A percentile compares a stretch with the other conserved stretches of the same genome.
Conservation (phyloP, 1,284 basidiomycete genomes). For the Ganoderma meredithae region DNA sequence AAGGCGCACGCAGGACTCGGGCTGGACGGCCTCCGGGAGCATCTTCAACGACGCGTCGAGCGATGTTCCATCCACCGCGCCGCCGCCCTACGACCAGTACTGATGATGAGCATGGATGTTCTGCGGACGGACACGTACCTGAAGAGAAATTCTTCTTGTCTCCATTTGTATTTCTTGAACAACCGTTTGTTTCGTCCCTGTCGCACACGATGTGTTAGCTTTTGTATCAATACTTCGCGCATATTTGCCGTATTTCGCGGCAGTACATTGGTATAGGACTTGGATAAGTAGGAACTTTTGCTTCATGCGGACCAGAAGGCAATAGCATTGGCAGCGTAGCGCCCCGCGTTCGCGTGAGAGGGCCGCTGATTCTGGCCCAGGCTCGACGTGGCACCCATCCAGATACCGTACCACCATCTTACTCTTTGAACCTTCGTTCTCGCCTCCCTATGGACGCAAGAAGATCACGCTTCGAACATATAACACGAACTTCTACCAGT, state of each 20-base stretch:
- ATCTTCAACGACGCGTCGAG: not conserved
- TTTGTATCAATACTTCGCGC: not conserved
- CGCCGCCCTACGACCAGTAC: not conserved
- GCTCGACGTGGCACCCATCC: not conserved
- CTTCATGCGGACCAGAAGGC: too few species aligned
- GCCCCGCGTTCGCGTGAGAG: too few species aligned
- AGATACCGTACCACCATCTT: not conserved
- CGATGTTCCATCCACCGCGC: not conserved
- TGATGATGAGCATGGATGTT: not conserved
- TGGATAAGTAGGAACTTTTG: too few species aligned
- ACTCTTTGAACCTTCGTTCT: not conserved
- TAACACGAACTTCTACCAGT: not conserved
- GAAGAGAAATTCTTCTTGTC: too few species aligned
- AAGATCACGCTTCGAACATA: not conserved
- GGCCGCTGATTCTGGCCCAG: too few species aligned
- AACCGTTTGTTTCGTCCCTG: not conserved
- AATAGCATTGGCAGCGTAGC: too few species aligned
- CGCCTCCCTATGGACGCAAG: not conserved
- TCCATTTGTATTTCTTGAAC: too few species aligned
- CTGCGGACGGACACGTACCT: too few species aligned
- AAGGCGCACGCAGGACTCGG: not conserved
- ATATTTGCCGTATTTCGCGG: too few species aligned
- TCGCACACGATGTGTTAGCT: not conserved
- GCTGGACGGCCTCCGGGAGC: not conserved
- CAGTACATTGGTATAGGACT: too few species aligned